These are phyloP conservation scores for Bonia amplexicaulis DNA, from an alignment of 176 grass and related monocot genomes.

Conservation along the genomic window DNA sequence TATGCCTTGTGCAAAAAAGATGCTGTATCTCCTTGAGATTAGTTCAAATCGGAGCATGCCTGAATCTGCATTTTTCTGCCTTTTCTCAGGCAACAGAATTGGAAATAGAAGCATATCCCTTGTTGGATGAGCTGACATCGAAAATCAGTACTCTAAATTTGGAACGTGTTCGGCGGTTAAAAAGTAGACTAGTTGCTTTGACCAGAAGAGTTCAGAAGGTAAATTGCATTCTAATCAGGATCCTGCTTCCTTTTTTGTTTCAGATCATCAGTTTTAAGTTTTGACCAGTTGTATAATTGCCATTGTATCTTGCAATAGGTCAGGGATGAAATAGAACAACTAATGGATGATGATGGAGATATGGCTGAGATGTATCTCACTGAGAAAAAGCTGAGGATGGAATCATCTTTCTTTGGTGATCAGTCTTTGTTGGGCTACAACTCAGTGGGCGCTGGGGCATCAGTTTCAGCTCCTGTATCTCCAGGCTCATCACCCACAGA, in stretches of 20 bases:
- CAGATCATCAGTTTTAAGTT: not conserved
- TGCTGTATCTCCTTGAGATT: not conserved
- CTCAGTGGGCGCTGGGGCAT: conserved; percentile 35
- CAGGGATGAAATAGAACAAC: conserved; percentile 96
- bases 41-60: conserved; percentile 1
- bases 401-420: conserved; percentile 70
- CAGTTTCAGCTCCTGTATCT: conserved; percentile 78
- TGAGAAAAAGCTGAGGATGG: conserved; percentile 75
- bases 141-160: conserved; percentile 95
- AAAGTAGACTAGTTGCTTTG: conserved; percentile 88
- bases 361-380: conserved; percentile 99
- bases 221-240: not conserved
- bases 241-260: not conserved
- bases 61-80: conserved; percentile 15
- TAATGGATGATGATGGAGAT: conserved; percentile 98
- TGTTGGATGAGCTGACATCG: conserved; percentile 91
- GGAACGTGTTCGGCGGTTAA: conserved; percentile 76
- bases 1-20: conserved; percentile 1
- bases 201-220: conserved; percentile 97
- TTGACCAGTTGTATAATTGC: not conserved
- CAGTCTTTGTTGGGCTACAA: conserved; percentile 55
- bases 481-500: conserved; percentile 73
- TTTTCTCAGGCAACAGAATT: conserved; percentile 66
- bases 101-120: conserved; percentile 95
- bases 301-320: conserved; percentile 48